Base-by-base conservation (phyloP, 176 grass and related monocot species). In the Cenchrus fungigraminus region DNA sequence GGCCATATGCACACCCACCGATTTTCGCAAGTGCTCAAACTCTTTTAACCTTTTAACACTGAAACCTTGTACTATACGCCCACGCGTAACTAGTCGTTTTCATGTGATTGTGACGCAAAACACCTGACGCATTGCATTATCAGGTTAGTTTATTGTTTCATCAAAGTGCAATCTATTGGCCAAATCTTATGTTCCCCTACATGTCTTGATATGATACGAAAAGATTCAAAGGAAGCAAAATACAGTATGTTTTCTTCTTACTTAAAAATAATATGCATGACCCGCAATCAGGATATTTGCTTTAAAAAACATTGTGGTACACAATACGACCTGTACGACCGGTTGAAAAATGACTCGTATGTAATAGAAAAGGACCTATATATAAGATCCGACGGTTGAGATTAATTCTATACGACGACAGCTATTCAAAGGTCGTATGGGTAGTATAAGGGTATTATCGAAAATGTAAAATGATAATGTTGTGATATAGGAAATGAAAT, bases 81-180 rank as follows among this genome's bases (percentile, higher is more conserved):
- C 86, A 67, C 75, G 67, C 81, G 68, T 80, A 66, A 17, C 9
- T 6, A 51, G 19, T 9, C n/a, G 10, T 77, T 84, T 67, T 89
- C 81, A 66, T 66, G 25, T 8, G 81, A 79, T 29, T 50, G 50
- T 72, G 86, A 83, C 73, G 20, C 45, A 15, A 7, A 7, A 71
- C 57, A 89, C 52, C 31, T 60, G 87, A 89, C 32, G 40, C 37
- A 6, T 20, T 65, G 42, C 10, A 46, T 31, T 68, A 73, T 55
- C 63, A 17, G 2, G 25, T 14, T 74, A 61, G 52, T 71, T 52
- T 13, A 61, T 52, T 51, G 65, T 13, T 65, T 47, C 45, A 58
- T 53, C 58, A 74, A 61, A 61, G 19, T 12, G 58, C 74, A 79
- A 74, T 79, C 60, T 61, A 56, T n/a, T 47, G 52, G 70, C 50